A percentile compares a stretch with the other conserved stretches of the same genome.
Evolutionary conservation across 768 basidiomycete species (phyloP).

Genomic region (Butyriboletus loyo): DNA sequence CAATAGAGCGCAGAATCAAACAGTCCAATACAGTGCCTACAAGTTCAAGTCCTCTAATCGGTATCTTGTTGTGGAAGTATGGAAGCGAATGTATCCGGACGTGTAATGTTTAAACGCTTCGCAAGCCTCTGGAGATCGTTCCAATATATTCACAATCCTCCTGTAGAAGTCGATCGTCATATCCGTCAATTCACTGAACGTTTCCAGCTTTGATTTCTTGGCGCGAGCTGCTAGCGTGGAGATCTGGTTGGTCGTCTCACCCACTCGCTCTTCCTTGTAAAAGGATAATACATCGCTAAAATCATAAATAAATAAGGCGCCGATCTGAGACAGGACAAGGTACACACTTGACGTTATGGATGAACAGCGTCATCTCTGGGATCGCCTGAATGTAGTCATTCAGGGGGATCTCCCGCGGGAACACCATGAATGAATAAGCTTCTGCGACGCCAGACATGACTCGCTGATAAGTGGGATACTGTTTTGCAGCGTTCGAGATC

Average conservation of each 20-base stretch:
- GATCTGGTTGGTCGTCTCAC: constrained; percentile 36
- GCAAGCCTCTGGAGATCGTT: constrained; percentile 13
- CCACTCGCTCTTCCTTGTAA: constrained; percentile 39
- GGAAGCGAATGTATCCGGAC: constrained; percentile 28
- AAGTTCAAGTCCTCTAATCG: constrained; percentile 19
- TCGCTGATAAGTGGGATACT: constrained; percentile 27
- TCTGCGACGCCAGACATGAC: constrained; percentile 34
- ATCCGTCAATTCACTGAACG: constrained; percentile 22
- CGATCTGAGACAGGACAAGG: neutral
- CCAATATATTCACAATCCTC: constrained; percentile 25
- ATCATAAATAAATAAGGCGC: neutral
- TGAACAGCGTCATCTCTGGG: constrained; percentile 35
- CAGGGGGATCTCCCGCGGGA: constrained; percentile 32
- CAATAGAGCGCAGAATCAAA: no score
- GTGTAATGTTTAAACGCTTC: constrained; percentile 18
- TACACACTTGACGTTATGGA: constrained; percentile 38
- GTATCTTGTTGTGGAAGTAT: constrained; percentile 27
- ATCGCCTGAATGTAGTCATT: constrained; percentile 36
- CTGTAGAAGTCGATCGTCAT: constrained; percentile 25
- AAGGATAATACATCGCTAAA: constrained; percentile 41
- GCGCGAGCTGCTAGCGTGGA: constrained; percentile 30
- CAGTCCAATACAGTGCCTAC: neutral
- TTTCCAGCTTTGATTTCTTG: constrained; percentile 27
- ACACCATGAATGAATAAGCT: constrained; percentile 36
- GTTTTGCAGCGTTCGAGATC: constrained; percentile 23